Conservation (phyloP, 2,329 filamentous ascomycete genomes). For the Drechslera avenae region DNA sequence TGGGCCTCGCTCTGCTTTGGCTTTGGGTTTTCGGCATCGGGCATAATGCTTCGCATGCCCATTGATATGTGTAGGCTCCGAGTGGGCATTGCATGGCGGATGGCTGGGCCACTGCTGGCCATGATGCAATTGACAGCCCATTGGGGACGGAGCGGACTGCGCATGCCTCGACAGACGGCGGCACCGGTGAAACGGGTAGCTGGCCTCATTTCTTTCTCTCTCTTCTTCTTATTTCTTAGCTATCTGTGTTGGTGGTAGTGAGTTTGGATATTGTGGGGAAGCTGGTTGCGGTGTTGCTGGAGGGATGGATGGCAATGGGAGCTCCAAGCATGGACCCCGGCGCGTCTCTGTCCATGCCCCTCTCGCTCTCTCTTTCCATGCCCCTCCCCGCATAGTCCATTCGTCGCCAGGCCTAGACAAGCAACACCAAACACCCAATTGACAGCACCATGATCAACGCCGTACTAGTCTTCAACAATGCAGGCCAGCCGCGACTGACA, state of each 20-base stretch:
- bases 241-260: background rate
- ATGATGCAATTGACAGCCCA: slow-evolving; percentile 35
- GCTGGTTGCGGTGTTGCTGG: background rate
- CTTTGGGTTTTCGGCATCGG: slow-evolving; percentile 50
- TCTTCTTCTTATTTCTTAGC: background rate
- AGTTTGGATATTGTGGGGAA: background rate
- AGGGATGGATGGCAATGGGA: slow-evolving; percentile 1
- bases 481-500: slow-evolving; percentile 92
- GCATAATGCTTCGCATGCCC: slow-evolving; percentile 49
- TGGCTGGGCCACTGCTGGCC: slow-evolving; percentile 20
- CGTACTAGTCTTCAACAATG: slow-evolving; percentile 97
- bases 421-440: background rate
- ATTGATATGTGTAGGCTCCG: slow-evolving; percentile 38
- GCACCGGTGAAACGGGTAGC: slow-evolving; percentile 27
- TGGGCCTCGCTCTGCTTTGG: slow-evolving; percentile 44
- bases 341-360: background rate
- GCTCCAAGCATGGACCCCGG: slow-evolving; percentile 8
- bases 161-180: slow-evolving; percentile 30
- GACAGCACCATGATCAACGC: slow-evolving; percentile 94
- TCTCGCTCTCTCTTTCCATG: too few species aligned
- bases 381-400: slow-evolving; percentile 11
- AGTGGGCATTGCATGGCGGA: slow-evolving; percentile 10
- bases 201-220: slow-evolving; percentile 36
- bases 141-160: slow-evolving; percentile 27
- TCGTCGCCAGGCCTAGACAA: background rate